Base-by-base conservation (phyloP, 495 filamentous ascomycete species). In the Hypoxylon fuscum region DNA sequence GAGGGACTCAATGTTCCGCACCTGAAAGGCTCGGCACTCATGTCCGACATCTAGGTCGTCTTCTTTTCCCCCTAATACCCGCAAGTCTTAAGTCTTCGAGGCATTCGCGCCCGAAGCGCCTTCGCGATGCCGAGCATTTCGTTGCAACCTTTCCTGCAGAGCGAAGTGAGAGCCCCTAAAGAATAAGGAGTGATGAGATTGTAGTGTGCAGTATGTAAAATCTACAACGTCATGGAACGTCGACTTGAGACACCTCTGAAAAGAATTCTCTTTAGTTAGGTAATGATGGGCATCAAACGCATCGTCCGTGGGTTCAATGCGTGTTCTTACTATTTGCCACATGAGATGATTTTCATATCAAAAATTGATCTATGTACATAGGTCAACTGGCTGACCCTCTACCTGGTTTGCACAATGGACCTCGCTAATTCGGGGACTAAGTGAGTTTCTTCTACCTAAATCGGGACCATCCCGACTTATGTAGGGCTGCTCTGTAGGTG, bases 91-190 rank as follows among this genome's bases (percentile, higher is more conserved):
- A n/a, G n/a, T n/a, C 22, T 47, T 23, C 37, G 32, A 43, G 21
- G 38, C 38, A 32, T 48, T 29, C 37, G 3, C 18, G 34, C 50
- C 27, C 10, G 27, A 54, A 64, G 55, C 61, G 55, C 61, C 29
- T n/a, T 20, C 35, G 48, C 23, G 31, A 64, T 18, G 45, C 37
- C 12, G 14, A 38, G 23, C 31, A 31, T 22, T 12, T 23, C 5
- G 23, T 50, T 37, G 46, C 29, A 50, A 50, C 31, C 5, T 10
- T 47, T 5, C 6, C 6, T 12, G 3, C 14, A 20, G 20, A 0
- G 6, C 23, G 20, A 27, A 27, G 25, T n/a, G 25, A 27, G 40
- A 43, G 23, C 17, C 5, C n/a, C n/a, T n/a, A n/a, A n/a, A n/a
- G n/a, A n/a, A n/a, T n/a, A n/a, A n/a, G 11, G n/a, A 14, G 12